Conservation (phyloP, 805 yeast genomes). For the Teunomyces tritomae region DNA sequence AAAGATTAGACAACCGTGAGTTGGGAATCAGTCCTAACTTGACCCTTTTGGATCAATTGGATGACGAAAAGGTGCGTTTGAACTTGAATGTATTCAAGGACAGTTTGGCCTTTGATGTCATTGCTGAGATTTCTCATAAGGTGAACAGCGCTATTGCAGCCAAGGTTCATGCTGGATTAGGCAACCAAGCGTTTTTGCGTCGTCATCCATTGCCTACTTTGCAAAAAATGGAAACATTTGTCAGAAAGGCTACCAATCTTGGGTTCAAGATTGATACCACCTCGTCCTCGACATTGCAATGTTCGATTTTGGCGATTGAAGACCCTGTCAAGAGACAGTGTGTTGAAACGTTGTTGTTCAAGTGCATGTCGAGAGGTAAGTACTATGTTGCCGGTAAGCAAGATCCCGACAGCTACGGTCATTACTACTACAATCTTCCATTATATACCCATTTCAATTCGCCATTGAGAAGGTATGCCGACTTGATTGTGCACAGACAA, state of each 20-base stretch:
- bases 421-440: conserved; percentile 79
- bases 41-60: conserved; percentile 73
- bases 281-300: conserved; percentile 66
- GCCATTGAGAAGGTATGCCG: conserved; percentile 90
- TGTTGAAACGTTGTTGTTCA: conserved; percentile 73
- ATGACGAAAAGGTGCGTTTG: conserved; percentile 77
- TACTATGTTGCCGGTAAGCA: conserved; percentile 86
- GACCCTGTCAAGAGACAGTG: conserved; percentile 66
- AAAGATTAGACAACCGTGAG: conserved; percentile 52
- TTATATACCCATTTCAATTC: conserved; percentile 91
- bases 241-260: conserved; percentile 62
- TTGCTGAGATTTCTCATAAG: conserved; percentile 75
- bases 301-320: conserved; percentile 62
- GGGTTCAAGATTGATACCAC: conserved; percentile 73
- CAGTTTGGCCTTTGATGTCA: conserved; percentile 51
- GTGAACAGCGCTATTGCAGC: conserved; percentile 87
- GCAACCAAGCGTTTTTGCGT: conserved; percentile 79
- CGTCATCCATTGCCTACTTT: conserved; percentile 83
- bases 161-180: conserved; percentile 67
- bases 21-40: conserved; percentile 52
- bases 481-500: conserved; percentile 89
- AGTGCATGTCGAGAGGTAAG: conserved; percentile 81
- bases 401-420: conserved; percentile 73
- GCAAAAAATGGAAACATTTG: conserved; percentile 76
- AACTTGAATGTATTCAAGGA: conserved; percentile 71